These are phyloP conservation scores for Aspergillus aculeatus DNA, from an alignment of 2,329 filamentous ascomycete genomes.

Conservation along the genomic window DNA sequence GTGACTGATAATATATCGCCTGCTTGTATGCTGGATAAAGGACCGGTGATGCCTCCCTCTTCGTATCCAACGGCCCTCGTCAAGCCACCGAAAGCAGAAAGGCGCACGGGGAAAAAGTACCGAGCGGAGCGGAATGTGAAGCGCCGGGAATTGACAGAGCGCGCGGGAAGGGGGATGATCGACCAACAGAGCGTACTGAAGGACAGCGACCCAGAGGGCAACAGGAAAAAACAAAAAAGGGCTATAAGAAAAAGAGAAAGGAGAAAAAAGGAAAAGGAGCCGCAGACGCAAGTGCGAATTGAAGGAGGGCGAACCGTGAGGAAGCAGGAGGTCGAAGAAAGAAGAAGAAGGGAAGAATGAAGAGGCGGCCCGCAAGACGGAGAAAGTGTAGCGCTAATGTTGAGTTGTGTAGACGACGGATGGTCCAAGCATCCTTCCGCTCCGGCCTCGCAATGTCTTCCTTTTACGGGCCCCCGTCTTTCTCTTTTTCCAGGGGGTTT, in stretches of 20 bases:
- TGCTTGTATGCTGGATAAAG: neutral
- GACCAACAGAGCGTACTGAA: neutral
- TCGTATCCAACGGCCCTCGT: neutral
- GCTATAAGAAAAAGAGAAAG: neutral
- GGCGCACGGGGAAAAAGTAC: neutral
- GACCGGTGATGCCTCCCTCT: neutral
- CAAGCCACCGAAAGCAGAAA: neutral
- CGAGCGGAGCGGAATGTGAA: constrained; percentile 4
- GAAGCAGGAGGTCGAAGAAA: neutral
- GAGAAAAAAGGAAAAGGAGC: neutral
- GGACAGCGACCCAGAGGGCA: neutral
- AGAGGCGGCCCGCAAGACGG: neutral
- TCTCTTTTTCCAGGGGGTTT: too few relatives aligned
- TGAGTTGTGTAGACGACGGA: neutral
- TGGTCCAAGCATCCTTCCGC: neutral
- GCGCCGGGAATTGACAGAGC: neutral
- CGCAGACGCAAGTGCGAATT: neutral
- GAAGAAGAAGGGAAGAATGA: constrained; percentile 4
- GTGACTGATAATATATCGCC: neutral
- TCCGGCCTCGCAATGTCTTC: neutral
- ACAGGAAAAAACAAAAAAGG: neutral
- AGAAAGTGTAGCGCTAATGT: neutral
- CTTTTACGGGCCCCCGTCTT: neutral
- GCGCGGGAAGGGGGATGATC: neutral
- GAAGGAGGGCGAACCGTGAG: neutral